These are phyloP conservation scores for Jaenimonas drosophilae DNA, from an alignment of 208 protist genomes.

Conservation along the genomic window DNA sequence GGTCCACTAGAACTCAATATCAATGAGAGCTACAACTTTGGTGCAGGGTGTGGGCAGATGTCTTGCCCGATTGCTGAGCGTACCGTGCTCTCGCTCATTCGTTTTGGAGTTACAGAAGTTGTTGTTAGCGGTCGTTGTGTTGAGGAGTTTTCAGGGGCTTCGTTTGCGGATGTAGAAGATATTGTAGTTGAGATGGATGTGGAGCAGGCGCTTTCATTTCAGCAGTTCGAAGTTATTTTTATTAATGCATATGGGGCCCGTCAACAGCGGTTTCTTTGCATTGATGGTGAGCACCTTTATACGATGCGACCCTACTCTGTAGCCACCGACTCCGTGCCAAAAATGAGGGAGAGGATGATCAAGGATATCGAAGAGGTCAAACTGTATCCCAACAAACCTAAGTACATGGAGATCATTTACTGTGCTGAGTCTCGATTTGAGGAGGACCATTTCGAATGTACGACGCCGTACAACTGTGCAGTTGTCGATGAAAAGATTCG, in stretches of 20 bases:
- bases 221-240: constrained; percentile 81
- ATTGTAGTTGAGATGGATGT: constrained; percentile 71
- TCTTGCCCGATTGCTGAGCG: constrained; percentile 72
- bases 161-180: constrained; percentile 22
- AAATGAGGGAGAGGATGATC: constrained; percentile 52
- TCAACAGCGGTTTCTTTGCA: constrained; percentile 69
- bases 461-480: constrained; percentile 71
- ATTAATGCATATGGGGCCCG: constrained; percentile 71
- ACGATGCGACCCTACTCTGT: constrained; percentile 70
- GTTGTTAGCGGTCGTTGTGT: background rate
- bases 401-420: constrained; percentile 82
- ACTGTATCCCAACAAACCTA: constrained; percentile 49
- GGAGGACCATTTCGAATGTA: constrained; percentile 74
- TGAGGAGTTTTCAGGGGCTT: background rate
- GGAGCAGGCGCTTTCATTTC: constrained; percentile 63
- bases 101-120: constrained; percentile 79
- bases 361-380: constrained; percentile 72
- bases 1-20: constrained; percentile 80
- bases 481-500: constrained; percentile 80
- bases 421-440: constrained; percentile 52
- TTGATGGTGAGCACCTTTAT: constrained; percentile 80
- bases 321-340: constrained; percentile 21
- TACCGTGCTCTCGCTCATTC: constrained; percentile 71
- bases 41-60: constrained; percentile 57
- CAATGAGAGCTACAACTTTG: constrained; percentile 84